Conservation (phyloP, 257 asterid genomes). For the Solanum chilense region DNA sequence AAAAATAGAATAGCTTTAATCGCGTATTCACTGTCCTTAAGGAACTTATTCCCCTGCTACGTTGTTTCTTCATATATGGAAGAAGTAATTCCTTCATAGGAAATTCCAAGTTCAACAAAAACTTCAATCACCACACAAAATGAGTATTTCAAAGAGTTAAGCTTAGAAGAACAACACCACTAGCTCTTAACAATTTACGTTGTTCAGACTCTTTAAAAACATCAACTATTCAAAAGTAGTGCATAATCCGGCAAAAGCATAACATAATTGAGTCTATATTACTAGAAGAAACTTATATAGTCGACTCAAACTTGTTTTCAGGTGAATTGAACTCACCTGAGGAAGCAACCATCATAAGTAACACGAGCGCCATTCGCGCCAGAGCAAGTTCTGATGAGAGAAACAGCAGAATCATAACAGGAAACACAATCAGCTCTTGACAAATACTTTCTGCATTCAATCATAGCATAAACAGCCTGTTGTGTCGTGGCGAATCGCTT, state of each 20-base stretch:
- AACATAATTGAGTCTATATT: background rate
- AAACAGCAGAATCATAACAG: conserved; percentile 65
- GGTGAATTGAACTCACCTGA: conserved; percentile 40
- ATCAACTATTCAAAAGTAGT: background rate
- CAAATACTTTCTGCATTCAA: conserved; percentile 66
- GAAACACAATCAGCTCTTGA: conserved; percentile 49
- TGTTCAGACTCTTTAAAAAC: background rate
- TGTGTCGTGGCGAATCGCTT: conserved; percentile 59
- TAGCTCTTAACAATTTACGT: background rate
- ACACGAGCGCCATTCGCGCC: conserved; percentile 82
- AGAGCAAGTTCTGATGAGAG: conserved; percentile 54
- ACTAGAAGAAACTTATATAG: background rate
- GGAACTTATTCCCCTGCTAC: background rate
- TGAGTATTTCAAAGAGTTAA: background rate
- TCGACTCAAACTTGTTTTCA: background rate
- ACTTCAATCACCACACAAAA: background rate
- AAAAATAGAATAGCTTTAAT: background rate
- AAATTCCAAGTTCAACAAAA: background rate
- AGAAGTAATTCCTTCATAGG: background rate
- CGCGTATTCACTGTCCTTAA: background rate
- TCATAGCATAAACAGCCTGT: conserved; percentile 72
- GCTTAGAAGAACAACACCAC: too few relatives aligned
- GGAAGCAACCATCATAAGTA: conserved; percentile 76
- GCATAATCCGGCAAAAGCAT: background rate
- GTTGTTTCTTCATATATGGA: background rate